A percentile compares a stretch with the other conserved stretches of the same genome.
These are phyloP conservation scores for Rhizopogon parksii DNA, from an alignment of 1,284 basidiomycete species.

Conservation along the genomic window DNA sequence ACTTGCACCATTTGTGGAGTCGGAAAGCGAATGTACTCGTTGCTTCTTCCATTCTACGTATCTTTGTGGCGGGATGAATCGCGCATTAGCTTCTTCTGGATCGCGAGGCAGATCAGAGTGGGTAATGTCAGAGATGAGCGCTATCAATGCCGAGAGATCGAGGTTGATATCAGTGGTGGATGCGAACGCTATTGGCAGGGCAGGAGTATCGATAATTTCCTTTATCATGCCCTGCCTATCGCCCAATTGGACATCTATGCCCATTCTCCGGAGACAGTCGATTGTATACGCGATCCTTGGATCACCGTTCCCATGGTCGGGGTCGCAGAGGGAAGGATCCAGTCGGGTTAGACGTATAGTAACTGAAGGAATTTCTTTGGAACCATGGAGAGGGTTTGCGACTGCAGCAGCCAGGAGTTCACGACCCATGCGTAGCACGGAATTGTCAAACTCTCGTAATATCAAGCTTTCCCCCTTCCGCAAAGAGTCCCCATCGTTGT, in stretches of 20 bases:
- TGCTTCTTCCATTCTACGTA: constrained; percentile 56
- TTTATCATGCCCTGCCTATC: constrained; percentile 34
- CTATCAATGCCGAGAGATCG: constrained; percentile 77
- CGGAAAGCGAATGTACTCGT: constrained; percentile 14
- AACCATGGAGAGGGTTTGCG: constrained; percentile 36
- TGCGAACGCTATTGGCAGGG: constrained; percentile 18
- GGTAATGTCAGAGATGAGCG: constrained; percentile 75
- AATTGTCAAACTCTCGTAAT: constrained; percentile 57
- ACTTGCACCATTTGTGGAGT: constrained; percentile 13
- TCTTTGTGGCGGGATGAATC: constrained; percentile 53
- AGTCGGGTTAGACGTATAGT: constrained; percentile 68
- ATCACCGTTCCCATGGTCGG: constrained; percentile 33
- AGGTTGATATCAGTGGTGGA: constrained; percentile 65
- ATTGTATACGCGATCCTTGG: constrained; percentile 60
- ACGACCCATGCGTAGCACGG: constrained; percentile 56
- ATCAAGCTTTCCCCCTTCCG: not conserved
- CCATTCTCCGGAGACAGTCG: constrained; percentile 48
- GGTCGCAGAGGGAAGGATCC: constrained; percentile 35
- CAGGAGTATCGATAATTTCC: not conserved
- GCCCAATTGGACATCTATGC: constrained; percentile 61
- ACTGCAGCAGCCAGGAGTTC: constrained; percentile 55
- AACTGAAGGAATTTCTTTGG: constrained; percentile 32
- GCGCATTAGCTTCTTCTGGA: constrained; percentile 48
- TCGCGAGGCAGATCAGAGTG: constrained; percentile 61
- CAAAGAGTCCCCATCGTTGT: constrained; percentile 17